These are phyloP conservation scores for Lomentospora prolificans DNA, from an alignment of 2,329 filamentous ascomycete species.

Conservation along the genomic window DNA sequence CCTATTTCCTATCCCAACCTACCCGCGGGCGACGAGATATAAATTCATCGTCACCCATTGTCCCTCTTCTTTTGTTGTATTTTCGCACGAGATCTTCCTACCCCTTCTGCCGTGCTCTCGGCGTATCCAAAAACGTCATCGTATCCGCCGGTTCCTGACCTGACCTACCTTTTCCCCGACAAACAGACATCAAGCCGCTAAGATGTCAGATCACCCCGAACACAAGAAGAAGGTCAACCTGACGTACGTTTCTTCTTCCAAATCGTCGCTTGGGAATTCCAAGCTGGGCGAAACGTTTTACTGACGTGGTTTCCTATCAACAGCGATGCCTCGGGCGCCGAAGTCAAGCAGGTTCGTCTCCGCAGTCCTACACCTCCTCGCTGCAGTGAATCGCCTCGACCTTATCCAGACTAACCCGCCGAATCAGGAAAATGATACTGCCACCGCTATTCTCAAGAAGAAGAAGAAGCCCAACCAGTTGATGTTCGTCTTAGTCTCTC, in stretches of 20 bases:
- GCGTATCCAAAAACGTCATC: neutral
- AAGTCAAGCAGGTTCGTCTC: slow-evolving; percentile 66
- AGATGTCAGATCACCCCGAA: slow-evolving; percentile 62
- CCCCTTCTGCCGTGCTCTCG: neutral
- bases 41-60: slow-evolving; percentile 3
- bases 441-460: slow-evolving; percentile 97
- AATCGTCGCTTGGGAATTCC: neutral
- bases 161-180: neutral
- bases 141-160: neutral
- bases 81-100: neutral
- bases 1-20: neutral
- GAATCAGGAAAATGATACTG: slow-evolving; percentile 71
- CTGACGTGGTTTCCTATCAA: slow-evolving; percentile 20
- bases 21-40: slow-evolving; percentile 3
- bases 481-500: slow-evolving; percentile 54
- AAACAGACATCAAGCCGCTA: neutral
- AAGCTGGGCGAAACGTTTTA: neutral
- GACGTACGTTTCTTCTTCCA: slow-evolving; percentile 45
- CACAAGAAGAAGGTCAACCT: slow-evolving; percentile 78
- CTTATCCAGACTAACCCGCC: slow-evolving; percentile 14
- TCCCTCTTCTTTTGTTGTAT: neutral
- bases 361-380: slow-evolving; percentile 11
- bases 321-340: slow-evolving; percentile 83
- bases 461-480: slow-evolving; percentile 99
- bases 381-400: neutral